Percentiles rank a stretch among this genome's conserved stretches.
Conservation (phyloP, 2,329 filamentous ascomycete species). For the Trichophyton rubrum region DNA sequence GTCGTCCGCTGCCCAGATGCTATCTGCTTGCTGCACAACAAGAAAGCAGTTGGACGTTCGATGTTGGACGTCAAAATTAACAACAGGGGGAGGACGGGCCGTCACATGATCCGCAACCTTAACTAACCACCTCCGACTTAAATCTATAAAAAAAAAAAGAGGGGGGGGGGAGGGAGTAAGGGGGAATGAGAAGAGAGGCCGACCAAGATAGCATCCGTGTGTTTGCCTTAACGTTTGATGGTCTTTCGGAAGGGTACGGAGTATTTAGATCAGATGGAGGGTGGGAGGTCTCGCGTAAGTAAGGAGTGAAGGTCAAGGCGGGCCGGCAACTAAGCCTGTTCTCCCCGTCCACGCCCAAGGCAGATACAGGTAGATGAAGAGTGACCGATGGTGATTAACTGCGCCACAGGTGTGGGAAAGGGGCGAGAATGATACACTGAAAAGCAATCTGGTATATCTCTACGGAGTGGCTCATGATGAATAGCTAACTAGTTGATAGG, state of each 20-base stretch:
- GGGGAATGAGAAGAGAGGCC: background rate
- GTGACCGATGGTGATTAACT: background rate
- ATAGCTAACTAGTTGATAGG: background rate
- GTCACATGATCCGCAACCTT: conserved; percentile 3
- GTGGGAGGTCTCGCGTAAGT: background rate
- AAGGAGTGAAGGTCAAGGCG: background rate
- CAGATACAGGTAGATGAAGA: background rate
- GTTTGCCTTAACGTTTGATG: background rate
- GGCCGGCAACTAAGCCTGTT: background rate
- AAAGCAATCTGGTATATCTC: too few species aligned
- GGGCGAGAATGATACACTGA: background rate
- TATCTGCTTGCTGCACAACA: background rate
- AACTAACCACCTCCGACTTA: background rate
- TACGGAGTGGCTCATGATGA: too few species aligned
- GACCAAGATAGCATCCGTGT: background rate
- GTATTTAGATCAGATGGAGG: background rate
- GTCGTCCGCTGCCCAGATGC: background rate
- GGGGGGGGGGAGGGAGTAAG: too few species aligned
- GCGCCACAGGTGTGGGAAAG: background rate
- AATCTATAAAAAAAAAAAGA: too few species aligned
- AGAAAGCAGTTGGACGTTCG: background rate
- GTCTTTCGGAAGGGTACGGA: background rate
- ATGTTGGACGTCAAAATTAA: background rate
- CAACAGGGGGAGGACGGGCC: background rate
- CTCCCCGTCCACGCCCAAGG: background rate